phyloP scores from a whole-genome alignment of 768 basidiomycete species.

The Clitopilus passeckerianus region DNA sequence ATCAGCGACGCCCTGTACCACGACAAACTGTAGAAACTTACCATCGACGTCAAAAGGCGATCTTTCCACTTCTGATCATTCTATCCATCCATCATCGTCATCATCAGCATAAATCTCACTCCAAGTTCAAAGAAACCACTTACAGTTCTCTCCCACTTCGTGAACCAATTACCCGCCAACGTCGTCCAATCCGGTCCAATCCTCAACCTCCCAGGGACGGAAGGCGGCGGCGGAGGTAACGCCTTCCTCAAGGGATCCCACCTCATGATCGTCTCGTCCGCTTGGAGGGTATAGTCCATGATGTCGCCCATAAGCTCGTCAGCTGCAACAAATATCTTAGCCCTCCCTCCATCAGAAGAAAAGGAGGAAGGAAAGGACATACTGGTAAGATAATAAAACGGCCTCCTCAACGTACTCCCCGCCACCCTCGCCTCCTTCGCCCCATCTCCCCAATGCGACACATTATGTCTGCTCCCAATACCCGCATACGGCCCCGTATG shows the following conservation, averaged over 20 bases:
- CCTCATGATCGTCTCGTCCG: conserved; percentile 30
- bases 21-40: conserved; percentile 5
- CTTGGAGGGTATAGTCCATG: conserved; percentile 31
- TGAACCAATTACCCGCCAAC: conserved; percentile 33
- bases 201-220: conserved; percentile 27
- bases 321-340: conserved; percentile 13
- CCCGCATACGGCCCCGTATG: conserved; percentile 32
- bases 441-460: conserved; percentile 35
- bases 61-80: conserved; percentile 30
- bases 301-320: conserved; percentile 33
- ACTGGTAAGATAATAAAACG: conserved; percentile 33
- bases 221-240: conserved; percentile 28
- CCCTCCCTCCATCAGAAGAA: not conserved
- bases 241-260: conserved; percentile 35
- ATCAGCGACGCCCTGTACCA: not conserved
- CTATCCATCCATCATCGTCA: conserved; percentile 9
- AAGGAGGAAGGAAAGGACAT: conserved; percentile 1
- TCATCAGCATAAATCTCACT: not conserved
- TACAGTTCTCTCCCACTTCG: conserved; percentile 34
- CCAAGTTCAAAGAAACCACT: not conserved
- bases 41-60: conserved; percentile 30
- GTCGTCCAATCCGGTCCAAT: conserved; percentile 35
- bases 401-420: conserved; percentile 28
- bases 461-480: conserved; percentile 30
- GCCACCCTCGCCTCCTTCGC: conserved; percentile 32